Base-by-base conservation (phyloP, 192 early-diverging fungal genomes). In the Lobosporangium transversale region DNA sequence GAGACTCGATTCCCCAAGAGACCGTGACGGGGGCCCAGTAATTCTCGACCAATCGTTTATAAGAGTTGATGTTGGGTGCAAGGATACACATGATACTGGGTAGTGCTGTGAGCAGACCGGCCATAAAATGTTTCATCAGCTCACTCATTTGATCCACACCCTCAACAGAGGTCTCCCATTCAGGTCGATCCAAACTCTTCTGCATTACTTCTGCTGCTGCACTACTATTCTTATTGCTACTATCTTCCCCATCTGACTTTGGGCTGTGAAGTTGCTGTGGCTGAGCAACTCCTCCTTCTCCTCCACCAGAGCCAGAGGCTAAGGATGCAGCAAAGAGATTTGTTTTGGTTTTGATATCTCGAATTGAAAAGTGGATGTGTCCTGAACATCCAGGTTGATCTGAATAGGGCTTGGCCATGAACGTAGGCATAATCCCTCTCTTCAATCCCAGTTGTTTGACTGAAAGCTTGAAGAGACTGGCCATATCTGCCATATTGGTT, bases 1-100 rank as follows among this genome's bases (percentile, higher is more conserved):
- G 83, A 53, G 89, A 88, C 54, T 94, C 92, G 40, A 92, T 81
- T 23, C 93, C 92, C 86, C 93, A 95, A 1, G 90, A 90, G 40
- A 92, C 87, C 9, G 88, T 93, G 2, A 93, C 82, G 1, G 93
- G 93, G 23, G 93, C 93, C 93, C 93, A 95, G 63, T 88, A 93
- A 73, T 90, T 91, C 76, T 90, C 91, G 15, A 90, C 89, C 21
- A 95, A 68, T 29, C 93, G 88, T 66, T 95, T 95, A 79, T 95
- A 75, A 80, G 86, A 87, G 74, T 94, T 94, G 79, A 94, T 84
- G 29, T 86, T 94, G 1, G 93, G 93, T 2, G 92, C 92, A 24
- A 91, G 73, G 53, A 92, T 80, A 2, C 88, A 84, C 81, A 92
- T 80, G 67, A 92, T 87, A 63, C 86, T 88, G 8, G 91, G 91